Conservation (phyloP, 768 basidiomycete genomes). For the Tephrocybe sp. region DNA sequence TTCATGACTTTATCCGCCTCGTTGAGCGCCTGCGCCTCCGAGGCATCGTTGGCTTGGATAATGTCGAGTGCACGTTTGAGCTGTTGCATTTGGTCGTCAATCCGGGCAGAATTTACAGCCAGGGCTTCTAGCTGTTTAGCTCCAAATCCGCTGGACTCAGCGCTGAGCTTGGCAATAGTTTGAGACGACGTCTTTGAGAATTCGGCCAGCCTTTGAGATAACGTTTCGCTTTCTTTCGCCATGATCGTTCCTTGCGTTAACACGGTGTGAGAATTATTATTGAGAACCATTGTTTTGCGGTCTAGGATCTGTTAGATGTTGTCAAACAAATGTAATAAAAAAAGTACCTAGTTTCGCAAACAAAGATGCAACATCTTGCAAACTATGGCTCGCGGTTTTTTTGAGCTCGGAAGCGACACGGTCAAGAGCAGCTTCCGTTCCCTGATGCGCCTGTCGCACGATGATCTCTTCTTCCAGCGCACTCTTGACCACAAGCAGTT, state of each 20-base stretch:
- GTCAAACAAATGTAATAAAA: background rate
- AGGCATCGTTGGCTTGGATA: constrained; percentile 57
- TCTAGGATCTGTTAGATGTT: constrained; percentile 42
- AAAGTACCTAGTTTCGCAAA: constrained; percentile 82
- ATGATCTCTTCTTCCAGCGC: constrained; percentile 79
- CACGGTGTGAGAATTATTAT: constrained; percentile 66
- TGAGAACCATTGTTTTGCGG: constrained; percentile 66
- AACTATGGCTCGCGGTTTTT: constrained; percentile 61
- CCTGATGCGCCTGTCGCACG: constrained; percentile 75
- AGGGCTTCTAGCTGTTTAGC: constrained; percentile 56
- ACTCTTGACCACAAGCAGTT: constrained; percentile 56
- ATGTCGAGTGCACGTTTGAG: constrained; percentile 50
- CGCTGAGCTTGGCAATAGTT: constrained; percentile 50
- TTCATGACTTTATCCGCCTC: constrained; percentile 48
- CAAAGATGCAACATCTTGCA: constrained; percentile 67
- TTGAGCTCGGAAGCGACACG: constrained; percentile 72
- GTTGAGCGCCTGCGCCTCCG: constrained; percentile 51
- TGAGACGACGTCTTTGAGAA: constrained; percentile 60
- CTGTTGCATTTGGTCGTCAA: constrained; percentile 58
- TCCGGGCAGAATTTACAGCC: constrained; percentile 45
- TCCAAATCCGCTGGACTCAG: constrained; percentile 57
- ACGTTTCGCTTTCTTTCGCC: constrained; percentile 46
- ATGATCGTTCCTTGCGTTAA: constrained; percentile 61
- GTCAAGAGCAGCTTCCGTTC: constrained; percentile 70
- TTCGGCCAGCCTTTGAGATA: constrained; percentile 60